These are phyloP conservation scores for Sarocladium brachiariae DNA, from an alignment of 2,329 filamentous ascomycete genomes.

Conservation along the genomic window DNA sequence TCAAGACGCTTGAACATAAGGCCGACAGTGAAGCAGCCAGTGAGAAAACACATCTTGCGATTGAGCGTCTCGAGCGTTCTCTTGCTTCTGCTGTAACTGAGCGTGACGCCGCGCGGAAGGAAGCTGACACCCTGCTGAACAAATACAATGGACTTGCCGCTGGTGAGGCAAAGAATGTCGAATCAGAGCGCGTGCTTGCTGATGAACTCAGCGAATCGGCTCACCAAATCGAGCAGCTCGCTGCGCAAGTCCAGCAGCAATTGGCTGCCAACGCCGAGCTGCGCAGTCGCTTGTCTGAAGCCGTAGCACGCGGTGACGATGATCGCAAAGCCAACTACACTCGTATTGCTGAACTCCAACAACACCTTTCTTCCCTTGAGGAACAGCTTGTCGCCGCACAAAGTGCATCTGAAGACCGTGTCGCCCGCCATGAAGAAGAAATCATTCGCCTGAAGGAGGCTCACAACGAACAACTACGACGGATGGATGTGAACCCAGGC, in stretches of 20 bases:
- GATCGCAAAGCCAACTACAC: slow-evolving; percentile 75
- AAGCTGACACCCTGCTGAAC: slow-evolving; percentile 53
- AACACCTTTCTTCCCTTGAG: slow-evolving; percentile 72
- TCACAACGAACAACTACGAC: slow-evolving; percentile 68
- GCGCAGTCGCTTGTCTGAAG: slow-evolving; percentile 67
- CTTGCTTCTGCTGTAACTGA: slow-evolving; percentile 65
- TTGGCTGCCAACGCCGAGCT: slow-evolving; percentile 71
- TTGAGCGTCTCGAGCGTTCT: slow-evolving; percentile 59
- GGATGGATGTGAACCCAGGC: slow-evolving; percentile 50
- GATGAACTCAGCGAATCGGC: slow-evolving; percentile 68
- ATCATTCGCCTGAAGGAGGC: slow-evolving; percentile 68
- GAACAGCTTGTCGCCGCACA: slow-evolving; percentile 79
- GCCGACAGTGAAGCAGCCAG: slow-evolving; percentile 31
- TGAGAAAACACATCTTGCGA: slow-evolving; percentile 55
- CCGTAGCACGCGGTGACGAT: slow-evolving; percentile 74
- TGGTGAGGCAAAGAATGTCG: slow-evolving; percentile 48
- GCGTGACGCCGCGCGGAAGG: slow-evolving; percentile 62
- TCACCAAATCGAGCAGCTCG: slow-evolving; percentile 70
- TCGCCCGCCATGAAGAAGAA: slow-evolving; percentile 81
- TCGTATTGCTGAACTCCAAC: slow-evolving; percentile 79
- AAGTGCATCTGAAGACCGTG: slow-evolving; percentile 75
- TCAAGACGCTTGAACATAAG: slow-evolving; percentile 55
- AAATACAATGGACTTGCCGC: slow-evolving; percentile 53
- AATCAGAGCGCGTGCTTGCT: slow-evolving; percentile 57
- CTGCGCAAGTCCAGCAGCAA: slow-evolving; percentile 71